phyloP scores from a whole-genome alignment of 2,329 filamentous ascomycete species.

The Penicillium aurantiogriseum region DNA sequence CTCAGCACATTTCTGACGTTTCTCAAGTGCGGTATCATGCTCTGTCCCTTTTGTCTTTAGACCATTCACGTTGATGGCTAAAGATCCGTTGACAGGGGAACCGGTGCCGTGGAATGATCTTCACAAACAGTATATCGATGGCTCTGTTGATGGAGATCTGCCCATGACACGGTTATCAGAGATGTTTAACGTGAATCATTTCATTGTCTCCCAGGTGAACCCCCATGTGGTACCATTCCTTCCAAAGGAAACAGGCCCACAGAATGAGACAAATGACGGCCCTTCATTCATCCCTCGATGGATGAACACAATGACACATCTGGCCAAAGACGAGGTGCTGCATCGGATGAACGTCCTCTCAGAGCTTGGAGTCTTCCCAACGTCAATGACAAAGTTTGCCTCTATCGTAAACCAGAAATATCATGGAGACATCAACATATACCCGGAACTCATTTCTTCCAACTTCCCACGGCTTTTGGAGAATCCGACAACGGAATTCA shows the following conservation, averaged over 20 bases:
- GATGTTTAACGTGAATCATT: conserved; percentile 98
- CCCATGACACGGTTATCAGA: conserved; percentile 86
- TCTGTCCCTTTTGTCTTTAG: conserved; percentile 87
- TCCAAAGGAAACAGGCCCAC: conserved; percentile 63
- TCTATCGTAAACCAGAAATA: conserved; percentile 88
- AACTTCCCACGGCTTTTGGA: conserved; percentile 74
- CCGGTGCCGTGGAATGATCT: conserved; percentile 82
- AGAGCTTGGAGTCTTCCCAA: conserved; percentile 78
- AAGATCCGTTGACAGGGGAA: conserved; percentile 76
- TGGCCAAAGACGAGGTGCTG: conserved; percentile 76
- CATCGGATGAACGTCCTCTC: conserved; percentile 78
- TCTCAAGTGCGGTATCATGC: conserved; percentile 73
- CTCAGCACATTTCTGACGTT: conserved; percentile 11
- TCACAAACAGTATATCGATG: conserved; percentile 85
- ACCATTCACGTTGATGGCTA: conserved; percentile 74
- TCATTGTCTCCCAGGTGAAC: conserved; percentile 96
- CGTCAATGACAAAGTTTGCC: conserved; percentile 70
- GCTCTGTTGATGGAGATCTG: conserved; percentile 90
- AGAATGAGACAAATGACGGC: conserved; percentile 30
- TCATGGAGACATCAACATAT: conserved; percentile 90
- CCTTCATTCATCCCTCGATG: conserved; percentile 48
- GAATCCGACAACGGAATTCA: conserved; percentile 84
- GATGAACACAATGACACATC: conserved; percentile 65
- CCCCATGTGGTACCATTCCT: conserved; percentile 90
- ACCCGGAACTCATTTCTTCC: conserved; percentile 72